Evolutionary conservation across 2,329 filamentous ascomycete species (phyloP), one percentile per base, ranked within the genome.

Genomic region (Exophiala alcalophila): DNA sequence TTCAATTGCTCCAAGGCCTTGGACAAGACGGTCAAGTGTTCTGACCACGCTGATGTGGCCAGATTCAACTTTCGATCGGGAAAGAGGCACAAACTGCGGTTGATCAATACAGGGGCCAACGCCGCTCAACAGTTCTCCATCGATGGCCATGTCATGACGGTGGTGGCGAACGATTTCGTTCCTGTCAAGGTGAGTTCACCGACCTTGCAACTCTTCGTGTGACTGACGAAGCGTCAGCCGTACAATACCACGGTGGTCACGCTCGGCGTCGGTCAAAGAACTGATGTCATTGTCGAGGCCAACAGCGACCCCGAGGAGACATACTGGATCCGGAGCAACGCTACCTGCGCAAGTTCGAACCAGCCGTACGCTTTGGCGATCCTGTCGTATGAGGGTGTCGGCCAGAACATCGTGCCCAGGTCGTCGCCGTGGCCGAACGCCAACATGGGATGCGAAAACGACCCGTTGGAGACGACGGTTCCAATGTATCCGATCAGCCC

Each of bases 61-160:
- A n/a, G n/a, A n/a, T n/a, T n/a, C n/a, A n/a, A n/a, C n/a, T n/a
- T n/a, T n/a, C n/a, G n/a, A n/a, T n/a, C n/a, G n/a, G n/a, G n/a
- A n/a, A n/a, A n/a, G n/a, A n/a, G n/a, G n/a, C 89, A 90, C 46
- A 65, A 87, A 11, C 71, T 91, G 55, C 81, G 81, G 15, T 66
- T 89, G 52, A 71, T 86, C 57, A 90, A 89, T 55, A 80, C 87
- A 9, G 84, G 80, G n/a, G 84, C 84, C 8, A 89, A 90, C 61
- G 70, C 68, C 1, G 66, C 63, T 12, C 72, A 75, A 50, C 71
- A 72, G 44, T 63, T 77, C 43, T 70, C 63, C 36, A 63, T 73
- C 32, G 66, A 68, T 48, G 63, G 57, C 8, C 64, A 67, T 47
- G 54, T 60, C 16, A 58, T 66, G 53, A 62, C 55, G 2, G 59